Evolutionary conservation across 73 alveolate genomes (phyloP).

Genomic region (Paramecium sexaurelia): DNA sequence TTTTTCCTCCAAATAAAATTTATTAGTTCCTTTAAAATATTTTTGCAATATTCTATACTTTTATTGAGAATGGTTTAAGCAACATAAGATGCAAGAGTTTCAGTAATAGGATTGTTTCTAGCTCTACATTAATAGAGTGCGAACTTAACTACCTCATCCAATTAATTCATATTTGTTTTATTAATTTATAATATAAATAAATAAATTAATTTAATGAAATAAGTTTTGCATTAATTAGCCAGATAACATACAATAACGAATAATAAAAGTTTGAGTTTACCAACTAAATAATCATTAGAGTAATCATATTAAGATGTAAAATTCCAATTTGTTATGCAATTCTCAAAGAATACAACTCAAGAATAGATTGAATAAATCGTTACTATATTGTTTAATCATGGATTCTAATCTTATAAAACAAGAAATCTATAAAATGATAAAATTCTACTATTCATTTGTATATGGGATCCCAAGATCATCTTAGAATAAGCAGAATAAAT

Average conservation of each 20-base stretch:
- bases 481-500: neutral
- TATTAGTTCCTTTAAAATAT: slow-evolving; percentile 69
- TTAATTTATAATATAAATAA: slow-evolving; percentile 42
- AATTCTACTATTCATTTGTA: neutral
- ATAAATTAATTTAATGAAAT: slow-evolving; percentile 18
- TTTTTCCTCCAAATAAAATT: slow-evolving; percentile 81
- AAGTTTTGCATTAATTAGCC: neutral
- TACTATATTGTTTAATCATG: neutral
- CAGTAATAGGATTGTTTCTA: slow-evolving; percentile 91
- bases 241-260: neutral
- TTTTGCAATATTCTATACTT: slow-evolving; percentile 51
- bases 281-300: neutral
- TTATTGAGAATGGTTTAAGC: slow-evolving; percentile 87
- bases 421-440: slow-evolving; percentile 7
- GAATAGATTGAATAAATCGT: neutral
- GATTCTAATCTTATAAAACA: neutral
- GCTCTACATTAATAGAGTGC: slow-evolving; percentile 90
- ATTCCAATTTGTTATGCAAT: neutral
- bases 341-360: slow-evolving; percentile 19
- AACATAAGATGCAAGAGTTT: slow-evolving; percentile 93
- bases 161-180: slow-evolving; percentile 77
- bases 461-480: neutral
- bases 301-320: neutral
- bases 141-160: slow-evolving; percentile 87
- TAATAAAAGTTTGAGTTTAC: neutral